Conservation (phyloP, 148 eudicot species). For the Fagopyrum esculentum region DNA sequence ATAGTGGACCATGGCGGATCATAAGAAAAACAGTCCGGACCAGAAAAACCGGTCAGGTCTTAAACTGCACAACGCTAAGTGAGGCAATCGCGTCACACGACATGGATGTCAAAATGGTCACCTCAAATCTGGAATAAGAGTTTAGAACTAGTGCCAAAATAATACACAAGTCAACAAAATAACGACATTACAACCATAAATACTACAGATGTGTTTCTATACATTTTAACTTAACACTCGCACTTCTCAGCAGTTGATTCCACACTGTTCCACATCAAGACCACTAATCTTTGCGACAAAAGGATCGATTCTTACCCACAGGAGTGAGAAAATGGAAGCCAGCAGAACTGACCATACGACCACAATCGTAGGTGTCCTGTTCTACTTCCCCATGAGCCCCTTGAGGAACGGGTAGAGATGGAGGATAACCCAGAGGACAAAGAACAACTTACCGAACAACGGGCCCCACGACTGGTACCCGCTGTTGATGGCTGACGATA, state of each 20-base stretch:
- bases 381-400: slow-evolving; percentile 77
- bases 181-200: background rate
- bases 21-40: too few relatives aligned
- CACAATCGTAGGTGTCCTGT: slow-evolving; percentile 71
- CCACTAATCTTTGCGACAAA: slow-evolving; percentile 50
- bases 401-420: slow-evolving; percentile 80
- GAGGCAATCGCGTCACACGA: too few relatives aligned
- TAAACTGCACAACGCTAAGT: too few relatives aligned
- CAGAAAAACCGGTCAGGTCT: too few relatives aligned
- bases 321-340: slow-evolving; percentile 76
- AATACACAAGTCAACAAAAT: too few relatives aligned
- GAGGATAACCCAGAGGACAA: slow-evolving; percentile 69
- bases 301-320: slow-evolving; percentile 71
- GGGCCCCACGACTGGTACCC: slow-evolving; percentile 88
- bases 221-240: background rate
- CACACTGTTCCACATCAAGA: slow-evolving; percentile 51
- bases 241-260: slow-evolving; percentile 49
- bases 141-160: too few relatives aligned
- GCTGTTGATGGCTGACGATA: slow-evolving; percentile 64
- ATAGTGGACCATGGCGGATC: too few relatives aligned
- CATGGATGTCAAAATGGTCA: too few relatives aligned
- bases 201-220: background rate
- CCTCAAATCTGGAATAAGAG: too few relatives aligned
- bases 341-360: slow-evolving; percentile 72
- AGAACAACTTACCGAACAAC: slow-evolving; percentile 71